Conservation (phyloP, 768 basidiomycete species). For the Pleurotus eryngii region DNA sequence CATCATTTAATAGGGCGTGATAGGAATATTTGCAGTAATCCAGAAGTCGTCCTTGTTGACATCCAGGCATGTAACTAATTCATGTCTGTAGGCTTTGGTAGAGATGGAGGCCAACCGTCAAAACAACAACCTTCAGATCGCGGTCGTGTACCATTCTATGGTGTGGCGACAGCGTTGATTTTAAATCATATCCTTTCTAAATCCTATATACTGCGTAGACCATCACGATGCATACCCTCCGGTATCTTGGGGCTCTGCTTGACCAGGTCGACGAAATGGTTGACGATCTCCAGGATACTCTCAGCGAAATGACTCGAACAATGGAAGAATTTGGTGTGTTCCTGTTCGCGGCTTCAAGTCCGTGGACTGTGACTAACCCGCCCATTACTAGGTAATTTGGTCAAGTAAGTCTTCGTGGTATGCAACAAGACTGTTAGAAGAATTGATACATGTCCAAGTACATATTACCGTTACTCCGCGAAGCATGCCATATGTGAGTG, state of each 20-base stretch:
- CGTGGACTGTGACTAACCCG: background rate
- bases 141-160: slow-evolving; percentile 2
- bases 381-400: background rate
- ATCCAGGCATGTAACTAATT: background rate
- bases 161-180: background rate
- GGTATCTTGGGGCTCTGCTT: slow-evolving; percentile 8
- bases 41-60: background rate
- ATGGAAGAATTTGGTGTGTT: slow-evolving; percentile 11
- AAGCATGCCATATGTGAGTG: slow-evolving; percentile 5
- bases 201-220: background rate
- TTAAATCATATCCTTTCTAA: too few relatives aligned
- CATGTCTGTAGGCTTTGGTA: background rate
- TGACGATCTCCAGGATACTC: background rate
- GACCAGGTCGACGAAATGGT: slow-evolving; percentile 11
- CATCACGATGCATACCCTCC: slow-evolving; percentile 3
- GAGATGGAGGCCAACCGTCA: slow-evolving; percentile 2
- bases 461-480: slow-evolving; percentile 1
- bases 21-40: slow-evolving; percentile 1
- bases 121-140: slow-evolving; percentile 6
- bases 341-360: background rate
- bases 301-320: background rate
- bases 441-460: background rate
- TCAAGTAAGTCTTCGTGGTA: background rate
- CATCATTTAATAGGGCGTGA: background rate
- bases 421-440: too few relatives aligned